Percentiles rank a stretch among this genome's conserved stretches.
Evolutionary conservation across 2,329 filamentous ascomycete species (phyloP).

Genomic region (Monascus ruber): DNA sequence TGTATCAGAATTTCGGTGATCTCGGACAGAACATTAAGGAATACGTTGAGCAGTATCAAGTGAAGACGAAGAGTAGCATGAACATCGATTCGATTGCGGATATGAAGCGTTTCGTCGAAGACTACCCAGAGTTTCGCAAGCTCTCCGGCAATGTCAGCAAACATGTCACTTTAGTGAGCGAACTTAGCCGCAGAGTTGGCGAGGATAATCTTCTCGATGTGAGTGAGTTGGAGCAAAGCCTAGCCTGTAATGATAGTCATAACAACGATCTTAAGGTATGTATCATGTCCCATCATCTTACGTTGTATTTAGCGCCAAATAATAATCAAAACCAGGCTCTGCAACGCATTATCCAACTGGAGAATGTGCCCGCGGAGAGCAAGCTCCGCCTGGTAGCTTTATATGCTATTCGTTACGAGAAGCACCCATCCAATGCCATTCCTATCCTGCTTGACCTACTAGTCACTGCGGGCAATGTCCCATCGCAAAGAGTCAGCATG

Average conservation of each 20-base stretch:
- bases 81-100: constrained; percentile 95
- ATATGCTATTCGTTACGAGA: constrained; percentile 89
- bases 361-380: constrained; percentile 63
- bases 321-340: constrained; percentile 47
- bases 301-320: neutral
- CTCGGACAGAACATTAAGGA: constrained; percentile 94
- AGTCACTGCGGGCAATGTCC: constrained; percentile 68
- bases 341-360: constrained; percentile 74
- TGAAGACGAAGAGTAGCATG: constrained; percentile 89
- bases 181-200: constrained; percentile 78
- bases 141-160: constrained; percentile 97
- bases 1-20: constrained; percentile 96
- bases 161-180: constrained; percentile 89
- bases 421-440: constrained; percentile 70
- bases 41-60: constrained; percentile 97
- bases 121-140: constrained; percentile 95
- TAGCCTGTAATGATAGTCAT: constrained; percentile 96
- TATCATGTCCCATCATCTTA: neutral
- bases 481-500: constrained; percentile 62
- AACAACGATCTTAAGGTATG: constrained; percentile 74
- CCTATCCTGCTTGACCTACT: constrained; percentile 80
- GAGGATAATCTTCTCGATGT: constrained; percentile 86
- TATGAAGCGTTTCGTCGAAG: constrained; percentile 99
- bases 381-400: constrained; percentile 85
- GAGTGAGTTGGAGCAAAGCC: constrained; percentile 89